Evolutionary conservation across 495 filamentous ascomycete genomes (phyloP), one percentile per base, ranked within the genome.

Genomic region (Penicillium tannophilum): DNA sequence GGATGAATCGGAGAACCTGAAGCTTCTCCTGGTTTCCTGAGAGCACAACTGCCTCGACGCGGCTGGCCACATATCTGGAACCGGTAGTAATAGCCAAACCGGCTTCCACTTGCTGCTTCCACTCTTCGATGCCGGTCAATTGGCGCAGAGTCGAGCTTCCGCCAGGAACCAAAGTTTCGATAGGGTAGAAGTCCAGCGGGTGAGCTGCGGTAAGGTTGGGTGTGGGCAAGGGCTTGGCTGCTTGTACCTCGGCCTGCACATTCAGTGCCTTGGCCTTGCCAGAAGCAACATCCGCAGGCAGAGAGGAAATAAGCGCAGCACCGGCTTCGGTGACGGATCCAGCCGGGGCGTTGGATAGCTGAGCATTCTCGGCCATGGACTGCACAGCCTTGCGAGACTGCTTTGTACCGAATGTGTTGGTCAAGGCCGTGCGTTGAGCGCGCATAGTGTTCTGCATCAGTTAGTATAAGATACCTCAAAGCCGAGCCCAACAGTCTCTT

Each of bases 341-440:
- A 7, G 73, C 72, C 23, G 77, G 76, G 23, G 70, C 73, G 53
- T 72, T 79, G 60, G 76, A 74, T 43, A 81, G 68, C 53, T 96
- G 91, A 41, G 90, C 89, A 62, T 96, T 96, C 67, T 90, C 86
- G 23, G 90, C 87, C 50, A 89, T 76, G 33, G 88, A 86, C 26
- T 82, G 83, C 58, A 93, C 86, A 2, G 88, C 89, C 74, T 96
- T 96, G 79, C 89, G 89, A 3, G 95, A 86, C 76, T 95, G 95
- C 77, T 91, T 95, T 35, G 92, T 96, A 62, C 94, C 95, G 76
- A 98, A 98, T 49, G 88, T 86, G 65, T 91, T 84, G 59, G 92
- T 94, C 6, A 98, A 87, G 36, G 86, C 84, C 45, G 84, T 87
- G 59, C 84, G 84, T 67, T 80, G 79, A 28, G 84, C 81, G 63